These are phyloP conservation scores for Xylaria sp. DNA, from an alignment of 2,329 filamentous ascomycete species.

Conservation along the genomic window DNA sequence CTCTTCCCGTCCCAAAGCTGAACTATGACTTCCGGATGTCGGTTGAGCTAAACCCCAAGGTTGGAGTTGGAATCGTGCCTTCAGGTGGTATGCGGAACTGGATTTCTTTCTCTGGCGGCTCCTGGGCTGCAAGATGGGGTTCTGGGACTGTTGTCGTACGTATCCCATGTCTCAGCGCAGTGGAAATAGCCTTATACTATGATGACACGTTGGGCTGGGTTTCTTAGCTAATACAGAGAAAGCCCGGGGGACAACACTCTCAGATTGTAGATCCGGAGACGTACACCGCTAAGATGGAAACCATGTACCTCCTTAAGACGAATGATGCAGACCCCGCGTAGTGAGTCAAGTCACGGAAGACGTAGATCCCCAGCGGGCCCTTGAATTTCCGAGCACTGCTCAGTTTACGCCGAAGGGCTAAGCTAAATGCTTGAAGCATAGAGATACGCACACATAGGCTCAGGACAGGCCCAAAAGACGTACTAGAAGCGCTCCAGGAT, in stretches of 20 bases:
- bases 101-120: constrained; percentile 60
- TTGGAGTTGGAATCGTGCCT: constrained; percentile 56
- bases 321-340: constrained; percentile 60
- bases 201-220: neutral
- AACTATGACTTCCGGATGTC: constrained; percentile 64
- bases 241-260: constrained; percentile 53
- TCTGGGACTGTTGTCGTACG: constrained; percentile 57
- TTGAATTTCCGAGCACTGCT: neutral
- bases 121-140: constrained; percentile 62
- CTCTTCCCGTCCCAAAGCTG: constrained; percentile 59
- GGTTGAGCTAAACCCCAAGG: constrained; percentile 57
- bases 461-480: constrained; percentile 29
- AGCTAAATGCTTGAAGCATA: constrained; percentile 24
- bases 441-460: constrained; percentile 34
- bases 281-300: constrained; percentile 53
- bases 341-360: constrained; percentile 43
- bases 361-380: neutral
- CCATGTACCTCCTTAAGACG: constrained; percentile 62
- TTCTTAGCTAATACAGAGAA: neutral
- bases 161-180: neutral
- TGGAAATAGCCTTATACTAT: neutral
- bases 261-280: constrained; percentile 49
- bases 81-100: constrained; percentile 58
- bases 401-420: neutral
- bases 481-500: constrained; percentile 32